Evolutionary conservation across 352 stramenopile genomes (phyloP).

Genomic region (Phytophthora tentaculata): DNA sequence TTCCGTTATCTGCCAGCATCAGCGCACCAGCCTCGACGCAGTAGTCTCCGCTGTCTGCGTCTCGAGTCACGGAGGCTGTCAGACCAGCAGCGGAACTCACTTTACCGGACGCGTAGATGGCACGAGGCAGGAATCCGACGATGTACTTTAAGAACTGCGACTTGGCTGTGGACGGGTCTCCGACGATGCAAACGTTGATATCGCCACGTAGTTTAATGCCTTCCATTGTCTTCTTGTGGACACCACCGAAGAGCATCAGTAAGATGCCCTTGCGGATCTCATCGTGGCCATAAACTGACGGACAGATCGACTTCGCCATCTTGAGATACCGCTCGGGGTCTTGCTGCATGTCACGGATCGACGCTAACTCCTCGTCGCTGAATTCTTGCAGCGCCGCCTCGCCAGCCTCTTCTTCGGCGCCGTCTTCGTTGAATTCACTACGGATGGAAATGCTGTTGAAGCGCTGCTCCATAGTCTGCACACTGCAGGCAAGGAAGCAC

Average conservation of each 20-base stretch:
- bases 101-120: conserved; percentile 99
- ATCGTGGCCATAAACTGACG: conserved; percentile 97
- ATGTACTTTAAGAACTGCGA: conserved; percentile 99
- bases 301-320: conserved; percentile 96
- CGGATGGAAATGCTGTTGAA: conserved; percentile 90
- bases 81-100: conserved; percentile 97
- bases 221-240: conserved; percentile 97
- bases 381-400: conserved; percentile 74
- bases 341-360: conserved; percentile 93
- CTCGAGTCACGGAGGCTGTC: conserved; percentile 96
- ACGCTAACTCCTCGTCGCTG: conserved; percentile 91
- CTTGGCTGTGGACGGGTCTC: conserved; percentile 98
- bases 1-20: conserved; percentile 98
- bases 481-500: conserved; percentile 96
- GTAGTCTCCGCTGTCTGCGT: conserved; percentile 93
- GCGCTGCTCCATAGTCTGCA: conserved; percentile 92
- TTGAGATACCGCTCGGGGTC: conserved; percentile 91
- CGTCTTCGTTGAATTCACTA: conserved; percentile 71
- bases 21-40: conserved; percentile 94
- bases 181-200: conserved; percentile 99
- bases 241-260: conserved; percentile 97
- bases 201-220: conserved; percentile 98
- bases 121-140: conserved; percentile 89
- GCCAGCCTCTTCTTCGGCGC: conserved; percentile 35
- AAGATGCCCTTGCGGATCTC: conserved; percentile 95